Evolutionary conservation across 1,284 basidiomycete species (phyloP).

Genomic region (Tilletia caries): DNA sequence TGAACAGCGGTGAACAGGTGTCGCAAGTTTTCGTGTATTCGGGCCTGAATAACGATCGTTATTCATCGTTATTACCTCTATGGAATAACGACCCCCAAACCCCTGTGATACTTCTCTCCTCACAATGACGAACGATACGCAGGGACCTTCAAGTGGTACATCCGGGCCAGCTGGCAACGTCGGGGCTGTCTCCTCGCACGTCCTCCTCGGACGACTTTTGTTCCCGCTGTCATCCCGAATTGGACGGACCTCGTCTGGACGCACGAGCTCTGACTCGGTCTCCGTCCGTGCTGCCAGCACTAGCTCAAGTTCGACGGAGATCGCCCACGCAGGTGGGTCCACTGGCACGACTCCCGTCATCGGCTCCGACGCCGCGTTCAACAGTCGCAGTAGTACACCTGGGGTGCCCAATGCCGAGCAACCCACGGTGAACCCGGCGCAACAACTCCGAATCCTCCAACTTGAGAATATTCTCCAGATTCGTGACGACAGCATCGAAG

Average conservation of each 20-base stretch:
- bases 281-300: background rate
- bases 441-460: background rate
- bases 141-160: no score
- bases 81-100: no score
- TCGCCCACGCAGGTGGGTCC: background rate
- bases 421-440: background rate
- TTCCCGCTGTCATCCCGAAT: background rate
- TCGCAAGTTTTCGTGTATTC: no score
- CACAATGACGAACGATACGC: no score
- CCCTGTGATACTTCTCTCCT: no score
- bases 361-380: background rate
- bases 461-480: background rate
- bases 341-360: background rate
- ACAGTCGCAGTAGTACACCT: conserved; percentile 2
- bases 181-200: background rate
- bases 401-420: background rate
- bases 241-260: background rate
- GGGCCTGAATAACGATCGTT: no score
- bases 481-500: background rate
- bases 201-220: background rate
- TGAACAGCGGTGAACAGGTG: no score
- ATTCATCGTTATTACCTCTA: no score
- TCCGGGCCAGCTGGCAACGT: background rate
- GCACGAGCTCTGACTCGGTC: background rate
- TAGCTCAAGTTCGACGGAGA: background rate